Base-by-base conservation (phyloP, 768 basidiomycete species). In the Pulveroboletus sp. region DNA sequence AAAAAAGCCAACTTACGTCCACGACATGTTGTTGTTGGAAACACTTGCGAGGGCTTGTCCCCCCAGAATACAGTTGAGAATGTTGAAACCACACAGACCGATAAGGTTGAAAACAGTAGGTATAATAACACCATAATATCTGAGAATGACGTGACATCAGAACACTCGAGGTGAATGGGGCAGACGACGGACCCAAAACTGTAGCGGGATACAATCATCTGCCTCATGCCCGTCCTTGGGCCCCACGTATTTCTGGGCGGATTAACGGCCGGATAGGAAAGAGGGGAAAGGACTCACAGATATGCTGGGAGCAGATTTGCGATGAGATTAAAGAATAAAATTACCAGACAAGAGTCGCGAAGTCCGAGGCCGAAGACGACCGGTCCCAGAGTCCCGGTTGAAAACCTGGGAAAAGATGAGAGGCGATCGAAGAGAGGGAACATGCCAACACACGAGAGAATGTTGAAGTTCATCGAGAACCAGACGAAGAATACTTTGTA, bases 131-230 rank as follows among this genome's bases (percentile, higher is more conserved):
- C 79, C 84, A 49, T 76, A 83, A 59, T 77, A 79, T 13, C 85
- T 66, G 58, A 14, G 24, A n/a, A 33, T 14, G 37, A 30, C 28
- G 27, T 44, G 26, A 2, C 0, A 46, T 50, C 8, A 52, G 46
- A 6, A 18, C 1, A 13, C 1, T 4, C 0, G 27, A 44, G 73
- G 70, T 6, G 6, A 27, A 8, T 10, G n/a, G 49, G 71, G 72
- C 11, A 71, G 61, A 56, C 71, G 61, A 60, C 69, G 8, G 13
- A 76, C 76, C 80, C 80, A 56, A 80, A 80, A 47, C 69, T 76
- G 61, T 80, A 83, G 24, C 80, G 69, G 3, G 89, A 83, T 39
- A 81, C 78, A 21, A 89, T 80, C 87, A 93, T 90, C 58, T 92
- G 85, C 17, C 89, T 77, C 60, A 85, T 78, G 10, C 93, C 93